Evolutionary conservation across 371 early-diverging fungal genomes (phyloP).

Genomic region (Massospora cicadina): DNA sequence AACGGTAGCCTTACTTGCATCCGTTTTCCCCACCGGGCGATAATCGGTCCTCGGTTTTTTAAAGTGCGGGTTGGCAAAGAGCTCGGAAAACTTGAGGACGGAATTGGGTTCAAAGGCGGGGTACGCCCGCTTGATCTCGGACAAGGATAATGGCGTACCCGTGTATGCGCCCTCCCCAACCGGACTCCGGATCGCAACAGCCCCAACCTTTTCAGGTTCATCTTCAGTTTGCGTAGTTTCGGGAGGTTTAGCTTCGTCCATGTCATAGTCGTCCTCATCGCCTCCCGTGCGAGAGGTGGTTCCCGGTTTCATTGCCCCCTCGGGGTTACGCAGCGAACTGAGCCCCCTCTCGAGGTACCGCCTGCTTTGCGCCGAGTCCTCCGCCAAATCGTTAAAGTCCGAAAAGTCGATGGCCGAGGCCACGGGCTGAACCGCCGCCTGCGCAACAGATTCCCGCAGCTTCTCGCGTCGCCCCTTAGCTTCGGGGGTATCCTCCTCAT

Average conservation of each 20-base stretch:
- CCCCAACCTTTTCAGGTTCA: neutral
- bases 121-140: constrained; percentile 32
- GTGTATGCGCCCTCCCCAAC: neutral
- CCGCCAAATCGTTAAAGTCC: constrained; percentile 60
- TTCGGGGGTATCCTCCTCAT: constrained; percentile 20
- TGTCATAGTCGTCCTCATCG: constrained; percentile 12
- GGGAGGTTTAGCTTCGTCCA: constrained; percentile 14
- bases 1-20: neutral
- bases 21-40: neutral
- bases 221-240: constrained; percentile 14
- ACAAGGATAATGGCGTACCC: neutral
- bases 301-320: neutral
- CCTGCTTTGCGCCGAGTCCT: constrained; percentile 24
- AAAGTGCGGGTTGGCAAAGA: constrained; percentile 27
- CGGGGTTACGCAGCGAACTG: constrained; percentile 10
- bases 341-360: constrained; percentile 14
- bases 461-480: constrained; percentile 15
- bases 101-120: constrained; percentile 42
- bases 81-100: constrained; percentile 42
- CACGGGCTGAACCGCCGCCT: constrained; percentile 23
- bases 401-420: constrained; percentile 67
- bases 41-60: constrained; percentile 1
- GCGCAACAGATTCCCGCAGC: constrained; percentile 13
- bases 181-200: neutral
- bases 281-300: neutral